Conservation (phyloP, 176 grass and related monocot genomes). For the Urochloa ruziziensis region DNA sequence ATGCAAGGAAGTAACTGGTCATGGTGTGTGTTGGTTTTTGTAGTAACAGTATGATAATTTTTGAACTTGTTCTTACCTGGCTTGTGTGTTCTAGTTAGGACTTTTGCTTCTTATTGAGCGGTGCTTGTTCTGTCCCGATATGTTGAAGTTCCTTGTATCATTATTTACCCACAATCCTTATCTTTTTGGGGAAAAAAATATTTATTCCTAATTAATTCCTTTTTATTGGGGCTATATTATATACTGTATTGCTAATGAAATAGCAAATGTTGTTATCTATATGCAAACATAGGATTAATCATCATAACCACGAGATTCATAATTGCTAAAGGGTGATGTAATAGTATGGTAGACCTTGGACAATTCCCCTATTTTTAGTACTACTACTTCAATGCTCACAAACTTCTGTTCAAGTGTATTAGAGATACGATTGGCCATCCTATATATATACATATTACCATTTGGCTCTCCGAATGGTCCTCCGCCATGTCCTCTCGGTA, state of each 20-base stretch:
- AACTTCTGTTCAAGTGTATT: not conserved
- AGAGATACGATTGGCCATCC: not conserved
- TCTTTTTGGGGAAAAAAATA: not conserved
- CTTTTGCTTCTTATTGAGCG: not conserved
- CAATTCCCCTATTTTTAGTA: not conserved
- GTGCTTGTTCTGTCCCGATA: not conserved
- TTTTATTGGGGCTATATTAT: not conserved
- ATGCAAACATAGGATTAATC: not conserved
- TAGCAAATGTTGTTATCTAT: not conserved
- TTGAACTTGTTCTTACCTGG: not conserved
- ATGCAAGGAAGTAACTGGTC: slow-evolving; percentile 17
- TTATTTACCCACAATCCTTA: not conserved
- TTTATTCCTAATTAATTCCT: not conserved
- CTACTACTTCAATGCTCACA: not conserved
- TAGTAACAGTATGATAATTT: slow-evolving; percentile 36
- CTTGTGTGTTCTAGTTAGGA: not conserved
- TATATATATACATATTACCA: not conserved
- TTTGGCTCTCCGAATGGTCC: not conserved
- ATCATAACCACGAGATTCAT: not conserved
- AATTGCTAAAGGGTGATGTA: not conserved
- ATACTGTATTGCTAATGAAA: not conserved
- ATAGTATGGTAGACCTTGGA: not conserved
- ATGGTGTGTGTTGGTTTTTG: slow-evolving; percentile 23
- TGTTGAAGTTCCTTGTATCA: not conserved
- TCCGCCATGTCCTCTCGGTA: too few species aligned